Evolutionary conservation across 169 alveolate genomes (phyloP).

Genomic region (Plasmodium knowlesi): DNA sequence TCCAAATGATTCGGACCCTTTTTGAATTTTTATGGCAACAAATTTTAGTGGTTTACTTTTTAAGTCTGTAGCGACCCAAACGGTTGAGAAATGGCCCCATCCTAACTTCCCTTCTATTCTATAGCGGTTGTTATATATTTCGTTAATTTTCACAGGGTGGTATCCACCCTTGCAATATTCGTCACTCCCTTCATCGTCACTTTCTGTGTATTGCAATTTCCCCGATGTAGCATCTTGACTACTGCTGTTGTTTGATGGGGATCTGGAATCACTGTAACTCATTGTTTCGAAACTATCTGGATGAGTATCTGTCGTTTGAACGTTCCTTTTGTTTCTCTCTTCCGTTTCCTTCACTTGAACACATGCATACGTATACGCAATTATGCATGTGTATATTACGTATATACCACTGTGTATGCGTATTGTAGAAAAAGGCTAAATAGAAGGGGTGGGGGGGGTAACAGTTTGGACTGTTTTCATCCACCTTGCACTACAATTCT

Average conservation of each 20-base stretch:
- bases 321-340: not conserved
- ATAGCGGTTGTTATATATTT: slow-evolving; percentile 93
- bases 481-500: not conserved
- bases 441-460: not conserved
- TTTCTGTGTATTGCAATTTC: slow-evolving; percentile 64
- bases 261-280: slow-evolving; percentile 55
- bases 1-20: slow-evolving; percentile 96
- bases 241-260: slow-evolving; percentile 42
- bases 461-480: not conserved
- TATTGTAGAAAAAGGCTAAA: not conserved
- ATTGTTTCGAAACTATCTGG: not conserved
- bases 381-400: slow-evolving; percentile 18
- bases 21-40: slow-evolving; percentile 98
- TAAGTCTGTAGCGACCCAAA: slow-evolving; percentile 98
- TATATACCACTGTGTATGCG: not conserved
- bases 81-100: slow-evolving; percentile 99
- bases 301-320: not conserved
- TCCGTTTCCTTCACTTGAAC: not conserved
- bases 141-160: slow-evolving; percentile 96
- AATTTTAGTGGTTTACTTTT: slow-evolving; percentile 88
- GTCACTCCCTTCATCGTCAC: slow-evolving; percentile 75
- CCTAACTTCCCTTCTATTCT: slow-evolving; percentile 98
- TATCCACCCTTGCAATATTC: slow-evolving; percentile 90
- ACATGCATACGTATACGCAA: slow-evolving; percentile 7
- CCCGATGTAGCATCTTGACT: slow-evolving; percentile 72